Base-by-base conservation (phyloP, 192 early-diverging fungal genomes). In the Backusella luteola region DNA sequence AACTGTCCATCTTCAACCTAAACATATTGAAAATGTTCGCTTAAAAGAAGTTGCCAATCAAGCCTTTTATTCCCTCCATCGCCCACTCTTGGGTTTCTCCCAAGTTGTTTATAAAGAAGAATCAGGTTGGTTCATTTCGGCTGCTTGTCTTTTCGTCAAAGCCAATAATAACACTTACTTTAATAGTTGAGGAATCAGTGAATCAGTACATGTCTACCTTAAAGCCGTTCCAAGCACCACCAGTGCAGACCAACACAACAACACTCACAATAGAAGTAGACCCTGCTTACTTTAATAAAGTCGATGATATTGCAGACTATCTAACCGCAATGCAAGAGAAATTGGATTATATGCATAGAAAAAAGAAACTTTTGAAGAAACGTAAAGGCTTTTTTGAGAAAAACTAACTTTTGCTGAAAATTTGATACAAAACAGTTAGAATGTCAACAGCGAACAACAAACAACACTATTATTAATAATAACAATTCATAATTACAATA, bases 51-150 rank as follows among this genome's bases (percentile, higher is more conserved):
- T 90, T 12, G 87, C 87, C 19, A 82, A 87, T 36, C 86, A 84
- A 34, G 81, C 86, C 29, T 90, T 90, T 78, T 90, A 88, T 77
- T 87, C 89, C 5, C 75, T 87, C 14, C 85, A 90, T 73, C 84
- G 88, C 44, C 89, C 89, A 53, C 71, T 89, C n/a, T 79, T 89
- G 17, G 81, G 85, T 44, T 66, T 87, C 21, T 79, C 79, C 8
- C 11, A 41, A 46, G 11, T 71, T 46, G 44, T 26, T 6, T 36
- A 39, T 26, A 44, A 71, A n/a, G 70, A 71, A 41, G 35, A 69
- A 12, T 38, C 68, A 29, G 38, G 68, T 63, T 23, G 9, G 53
- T 21, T 56, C n/a, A 21, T 19, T 17, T 68, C 17, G 41, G 14
- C 3, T 15, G 3, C 9, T 44, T 44, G 38, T 32, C 38, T 39